Evolutionary conservation across 2,329 filamentous ascomycete genomes (phyloP), one percentile per base, ranked within the genome.

Genomic region (Arthrobotrys sphaeroides): DNA sequence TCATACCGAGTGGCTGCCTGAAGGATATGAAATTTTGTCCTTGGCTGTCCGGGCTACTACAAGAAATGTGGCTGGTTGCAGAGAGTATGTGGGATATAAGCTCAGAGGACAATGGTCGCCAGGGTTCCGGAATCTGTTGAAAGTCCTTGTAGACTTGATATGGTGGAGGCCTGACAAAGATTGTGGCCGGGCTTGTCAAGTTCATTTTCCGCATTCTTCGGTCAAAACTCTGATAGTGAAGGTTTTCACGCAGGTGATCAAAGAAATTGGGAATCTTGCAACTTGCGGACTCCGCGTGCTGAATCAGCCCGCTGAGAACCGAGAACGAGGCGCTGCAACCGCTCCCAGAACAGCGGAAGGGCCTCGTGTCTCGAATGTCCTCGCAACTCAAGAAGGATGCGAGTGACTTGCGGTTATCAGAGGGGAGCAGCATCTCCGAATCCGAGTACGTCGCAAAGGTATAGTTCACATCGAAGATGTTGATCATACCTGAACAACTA

Each of bases 131-230:
- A 6, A 31, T n/a, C 7, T 16, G n/a, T 3, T 13, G 6, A 38
- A 53, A 66, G 1, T 28, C 40, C n/a, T 73, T 3, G 13, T 13
- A 36, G 13, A 45, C 16, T 9, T 18, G 2, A 18, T 24, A 55
- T n/a, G 69, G 61, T 5, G 62, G 62, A 18, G 62, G 53, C 5
- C 36, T 26, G 7, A 68, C 45, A 16, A 66, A 74, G 3, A 68
- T 55, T 12, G 22, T 57, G 5, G 40, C 26, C 0, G 49, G 16
- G 20, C 20, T 26, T 7, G 10, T 31, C 18, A n/a, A 18, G 12
- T n/a, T 38, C 13, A 68, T 18, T 3, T 40, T 55, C 0, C 51
- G 20, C 13, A 74, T 31, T 13, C 26, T 55, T 7, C 22, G 53
- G 7, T 45, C 18, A 7, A 68, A 10, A 40, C 62, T 62, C 12